Conservation (phyloP, 2,329 filamentous ascomycete species). For the Cadophora sp. region DNA sequence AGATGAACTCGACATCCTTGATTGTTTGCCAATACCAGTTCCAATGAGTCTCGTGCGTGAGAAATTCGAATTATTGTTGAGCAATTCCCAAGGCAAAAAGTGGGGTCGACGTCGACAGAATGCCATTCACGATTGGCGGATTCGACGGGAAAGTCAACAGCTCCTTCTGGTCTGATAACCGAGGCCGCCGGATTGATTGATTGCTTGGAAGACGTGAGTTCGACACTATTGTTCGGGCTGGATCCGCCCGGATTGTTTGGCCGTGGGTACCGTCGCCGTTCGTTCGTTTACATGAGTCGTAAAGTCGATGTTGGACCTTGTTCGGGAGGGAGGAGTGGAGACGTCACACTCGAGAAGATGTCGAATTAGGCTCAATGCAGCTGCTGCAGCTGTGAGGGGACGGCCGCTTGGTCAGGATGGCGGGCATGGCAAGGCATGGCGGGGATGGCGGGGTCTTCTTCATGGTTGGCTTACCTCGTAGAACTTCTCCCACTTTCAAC, state of each 20-base stretch:
- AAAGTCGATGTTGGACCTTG: slow-evolving; percentile 3
- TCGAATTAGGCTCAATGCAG: slow-evolving; percentile 16
- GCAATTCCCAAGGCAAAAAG: background rate
- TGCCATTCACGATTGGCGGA: background rate
- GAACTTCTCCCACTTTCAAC: background rate
- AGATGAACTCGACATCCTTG: slow-evolving; percentile 4
- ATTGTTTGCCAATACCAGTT: no score
- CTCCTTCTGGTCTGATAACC: background rate
- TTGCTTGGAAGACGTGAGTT: no score
- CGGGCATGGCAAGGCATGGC: background rate
- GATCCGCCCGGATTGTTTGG: background rate
- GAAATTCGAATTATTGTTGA: background rate
- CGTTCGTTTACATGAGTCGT: slow-evolving; percentile 1
- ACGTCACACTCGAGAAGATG: background rate
- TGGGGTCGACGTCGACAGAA: background rate
- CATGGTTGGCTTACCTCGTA: background rate
- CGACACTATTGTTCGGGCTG: background rate
- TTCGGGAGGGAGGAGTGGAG: background rate
- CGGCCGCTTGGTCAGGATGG: no score
- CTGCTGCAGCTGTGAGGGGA: background rate
- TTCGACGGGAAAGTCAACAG: background rate
- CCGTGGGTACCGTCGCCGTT: background rate
- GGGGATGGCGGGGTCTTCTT: no score
- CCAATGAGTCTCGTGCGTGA: background rate
- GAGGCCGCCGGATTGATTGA: no score